Base-by-base conservation (phyloP, 441 rosid genomes). In the Adansonia gregorii region DNA sequence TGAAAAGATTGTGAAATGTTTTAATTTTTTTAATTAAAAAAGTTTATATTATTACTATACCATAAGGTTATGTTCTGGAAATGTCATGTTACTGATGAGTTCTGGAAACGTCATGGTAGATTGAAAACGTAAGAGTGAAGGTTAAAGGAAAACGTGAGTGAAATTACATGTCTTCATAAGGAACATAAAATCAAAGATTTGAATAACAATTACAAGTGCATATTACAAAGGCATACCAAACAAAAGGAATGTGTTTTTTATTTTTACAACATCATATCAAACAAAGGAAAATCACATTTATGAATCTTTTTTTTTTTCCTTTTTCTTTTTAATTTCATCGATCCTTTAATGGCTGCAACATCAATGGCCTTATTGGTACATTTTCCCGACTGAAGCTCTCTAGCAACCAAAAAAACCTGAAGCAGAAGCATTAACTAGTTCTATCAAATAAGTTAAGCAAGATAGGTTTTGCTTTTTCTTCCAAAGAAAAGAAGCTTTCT, bases 401-500 rank as follows among this genome's bases (percentile, higher is more conserved):
- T 56, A 75, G 41, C 39, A 76, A 58, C 74, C 82, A 24, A 24
- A 9, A 17, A 10, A 66, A 65, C 35, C 31, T 67, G 31, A 68
- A 77, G 63, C 66, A 52, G 68, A 67, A 61, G 73, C 63, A 68
- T 39, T 49, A 76, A 55, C 76, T 39, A 49, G 19, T 24, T 56
- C 68, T 45, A 24, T 67, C 70, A 52, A 43, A 63, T 84, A 84
- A 86, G 49, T 17, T 61, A 61, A 12, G 73, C 56, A 52, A 76
- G 22, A 82, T 79, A 39, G 69, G 71, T 67, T 63, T 67, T 58
- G 69, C 74, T 88, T 86, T 85, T 91, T 86, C 88, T 82, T 68
- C 97, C 97, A 31, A 95, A 93, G 83, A 93, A 79, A 49, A 95
- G 97, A 70, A 95, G 95, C 92, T 90, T 95, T 79, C 94, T 83